Evolutionary conservation across 1,284 basidiomycete species (phyloP).

Genomic region (Pseudozyma sp.): DNA sequence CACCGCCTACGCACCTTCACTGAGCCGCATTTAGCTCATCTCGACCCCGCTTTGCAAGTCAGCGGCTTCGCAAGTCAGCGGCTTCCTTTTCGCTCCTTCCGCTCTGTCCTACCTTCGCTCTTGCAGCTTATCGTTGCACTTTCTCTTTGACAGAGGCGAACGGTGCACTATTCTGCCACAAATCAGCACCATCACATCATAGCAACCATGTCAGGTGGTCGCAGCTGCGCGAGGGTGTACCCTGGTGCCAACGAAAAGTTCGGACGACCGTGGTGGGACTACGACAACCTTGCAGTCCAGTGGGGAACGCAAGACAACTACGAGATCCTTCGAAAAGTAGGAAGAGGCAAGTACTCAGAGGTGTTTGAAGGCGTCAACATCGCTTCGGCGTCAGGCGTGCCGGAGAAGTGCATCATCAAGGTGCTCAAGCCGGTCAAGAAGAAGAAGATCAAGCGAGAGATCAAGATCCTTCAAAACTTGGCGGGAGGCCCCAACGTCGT

Average conservation of each 20-base stretch:
- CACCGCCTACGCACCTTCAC: too few relatives aligned
- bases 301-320: constrained; percentile 86
- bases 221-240: constrained; percentile 72
- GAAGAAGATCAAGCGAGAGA: constrained; percentile 99
- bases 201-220: constrained; percentile 38
- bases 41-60: too few relatives aligned
- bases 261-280: constrained; percentile 75
- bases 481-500: constrained; percentile 92
- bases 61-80: too few relatives aligned
- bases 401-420: constrained; percentile 96
- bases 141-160: too few relatives aligned
- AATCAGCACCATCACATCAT: constrained; percentile 1
- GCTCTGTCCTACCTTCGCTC: too few relatives aligned
- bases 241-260: constrained; percentile 74
- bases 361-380: constrained; percentile 98
- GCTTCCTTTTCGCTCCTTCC: too few relatives aligned
- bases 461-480: constrained; percentile 97
- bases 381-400: constrained; percentile 75
- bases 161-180: too few relatives aligned
- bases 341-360: constrained; percentile 80
- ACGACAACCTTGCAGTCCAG: constrained; percentile 70
- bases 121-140: too few relatives aligned
- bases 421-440: constrained; percentile 99
- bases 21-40: too few relatives aligned
- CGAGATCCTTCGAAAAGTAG: constrained; percentile 96